A percentile compares a stretch with the other conserved stretches of the same genome.
Evolutionary conservation across 257 asterid genomes (phyloP).

Genomic region (Datura wrightii): DNA sequence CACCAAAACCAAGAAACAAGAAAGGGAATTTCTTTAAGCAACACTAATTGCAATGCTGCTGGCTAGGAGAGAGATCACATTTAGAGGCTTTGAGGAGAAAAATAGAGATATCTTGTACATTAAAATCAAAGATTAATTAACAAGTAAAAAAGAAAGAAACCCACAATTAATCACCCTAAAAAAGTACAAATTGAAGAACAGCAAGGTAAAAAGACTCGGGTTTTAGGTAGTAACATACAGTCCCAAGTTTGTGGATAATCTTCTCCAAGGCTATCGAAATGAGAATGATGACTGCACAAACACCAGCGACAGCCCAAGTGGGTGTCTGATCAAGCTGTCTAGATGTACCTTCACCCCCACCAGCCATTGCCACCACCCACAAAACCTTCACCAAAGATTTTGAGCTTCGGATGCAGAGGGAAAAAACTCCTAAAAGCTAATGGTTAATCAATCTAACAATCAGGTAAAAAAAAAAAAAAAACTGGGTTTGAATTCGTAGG

Average conservation of each 20-base stretch:
- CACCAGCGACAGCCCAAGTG: constrained; percentile 95
- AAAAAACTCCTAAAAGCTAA: neutral
- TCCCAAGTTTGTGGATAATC: constrained; percentile 78
- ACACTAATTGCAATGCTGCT: neutral
- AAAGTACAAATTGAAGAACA: neutral
- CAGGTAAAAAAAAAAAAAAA: neutral
- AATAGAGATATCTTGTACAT: neutral
- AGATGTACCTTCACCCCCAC: constrained; percentile 35
- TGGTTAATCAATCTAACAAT: neutral
- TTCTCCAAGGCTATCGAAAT: constrained; percentile 76
- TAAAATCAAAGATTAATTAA: constrained; percentile 9
- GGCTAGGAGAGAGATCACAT: neutral
- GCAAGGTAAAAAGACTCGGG: neutral
- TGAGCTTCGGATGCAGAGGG: neutral
- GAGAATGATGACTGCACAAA: constrained; percentile 72
- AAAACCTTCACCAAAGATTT: neutral
- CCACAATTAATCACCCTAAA: neutral
- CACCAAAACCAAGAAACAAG: constrained; percentile 14
- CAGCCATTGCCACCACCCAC: constrained; percentile 56
- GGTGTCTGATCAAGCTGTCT: constrained; percentile 76
- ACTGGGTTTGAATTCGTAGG: constrained; percentile 1
- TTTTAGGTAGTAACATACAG: constrained; percentile 41
- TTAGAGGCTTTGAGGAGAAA: neutral
- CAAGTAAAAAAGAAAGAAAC: neutral
- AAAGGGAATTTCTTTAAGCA: neutral